A percentile compares a stretch with the other conserved stretches of the same genome.
Evolutionary conservation across 352 stramenopile genomes (phyloP).

Genomic region (Phytophthora sp.): DNA sequence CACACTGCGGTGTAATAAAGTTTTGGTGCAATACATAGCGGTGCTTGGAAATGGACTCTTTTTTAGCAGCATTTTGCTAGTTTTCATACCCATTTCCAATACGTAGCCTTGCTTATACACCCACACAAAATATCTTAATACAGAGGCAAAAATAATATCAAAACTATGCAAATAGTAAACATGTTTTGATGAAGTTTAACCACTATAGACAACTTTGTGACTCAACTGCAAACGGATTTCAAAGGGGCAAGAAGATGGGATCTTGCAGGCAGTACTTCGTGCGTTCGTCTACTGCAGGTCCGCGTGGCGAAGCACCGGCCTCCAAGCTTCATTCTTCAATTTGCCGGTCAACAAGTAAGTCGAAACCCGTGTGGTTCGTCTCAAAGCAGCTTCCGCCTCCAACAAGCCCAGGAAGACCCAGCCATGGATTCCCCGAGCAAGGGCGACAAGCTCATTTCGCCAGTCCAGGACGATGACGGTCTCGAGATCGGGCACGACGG

Average conservation of each 20-base stretch:
- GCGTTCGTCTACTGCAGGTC: neutral
- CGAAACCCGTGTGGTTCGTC: neutral
- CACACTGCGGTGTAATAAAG: too few species aligned
- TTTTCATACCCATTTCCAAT: too few species aligned
- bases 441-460: conserved; percentile 33
- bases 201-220: neutral
- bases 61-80: too few species aligned
- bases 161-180: neutral
- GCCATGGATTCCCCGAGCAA: conserved; percentile 23
- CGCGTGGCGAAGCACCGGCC: neutral
- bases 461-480: conserved; percentile 12
- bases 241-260: neutral
- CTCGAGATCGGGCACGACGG: conserved; percentile 28
- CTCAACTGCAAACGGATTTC: neutral
- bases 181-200: too few species aligned
- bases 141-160: too few species aligned
- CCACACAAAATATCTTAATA: too few species aligned
- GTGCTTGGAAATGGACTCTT: too few species aligned
- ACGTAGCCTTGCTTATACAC: too few species aligned
- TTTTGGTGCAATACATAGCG: too few species aligned
- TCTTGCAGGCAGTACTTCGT: neutral
- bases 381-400: neutral
- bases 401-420: neutral
- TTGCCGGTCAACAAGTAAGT: neutral
- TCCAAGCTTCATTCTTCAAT: conserved; percentile 2